A percentile compares a stretch with the other conserved stretches of the same genome.
Evolutionary conservation across 345 rosid genomes (phyloP).

Genomic region (Kandelia obovata): DNA sequence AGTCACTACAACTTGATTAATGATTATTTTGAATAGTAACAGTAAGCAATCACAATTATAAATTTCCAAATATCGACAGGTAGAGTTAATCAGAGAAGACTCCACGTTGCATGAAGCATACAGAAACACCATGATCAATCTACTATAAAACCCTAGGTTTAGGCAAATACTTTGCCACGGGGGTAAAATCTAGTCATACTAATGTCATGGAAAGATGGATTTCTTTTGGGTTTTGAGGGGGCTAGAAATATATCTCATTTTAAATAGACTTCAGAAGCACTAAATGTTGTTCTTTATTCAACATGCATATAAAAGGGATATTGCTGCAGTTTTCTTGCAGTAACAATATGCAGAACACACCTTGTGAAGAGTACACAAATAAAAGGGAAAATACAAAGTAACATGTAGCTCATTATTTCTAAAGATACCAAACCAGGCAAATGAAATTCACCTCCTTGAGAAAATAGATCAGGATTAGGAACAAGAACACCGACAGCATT

Average conservation of each 20-base stretch:
- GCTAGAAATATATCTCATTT: background rate
- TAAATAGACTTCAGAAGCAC: background rate
- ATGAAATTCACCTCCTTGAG: conserved; percentile 46
- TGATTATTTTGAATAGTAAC: conserved; percentile 3
- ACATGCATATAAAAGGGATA: background rate
- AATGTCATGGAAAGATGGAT: background rate
- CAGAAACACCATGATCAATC: background rate
- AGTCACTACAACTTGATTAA: background rate
- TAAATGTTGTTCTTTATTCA: background rate
- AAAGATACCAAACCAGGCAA: conserved; percentile 3
- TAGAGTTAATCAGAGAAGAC: background rate
- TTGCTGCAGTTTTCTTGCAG: background rate
- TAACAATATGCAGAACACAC: too few species aligned
- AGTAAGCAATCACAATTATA: conserved; percentile 1
- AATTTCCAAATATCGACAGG: background rate
- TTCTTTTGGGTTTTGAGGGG: background rate
- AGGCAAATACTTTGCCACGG: background rate
- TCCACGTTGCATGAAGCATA: background rate
- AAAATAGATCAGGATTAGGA: conserved; percentile 50
- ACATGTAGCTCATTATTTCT: background rate
- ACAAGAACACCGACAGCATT: conserved; percentile 82
- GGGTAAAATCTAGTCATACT: background rate
- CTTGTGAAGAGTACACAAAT: too few species aligned
- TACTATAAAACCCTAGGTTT: background rate
- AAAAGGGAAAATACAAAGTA: background rate